phyloP scores from a whole-genome alignment of 2,329 filamentous ascomycete species.

The Calonectria leucothoes region DNA sequence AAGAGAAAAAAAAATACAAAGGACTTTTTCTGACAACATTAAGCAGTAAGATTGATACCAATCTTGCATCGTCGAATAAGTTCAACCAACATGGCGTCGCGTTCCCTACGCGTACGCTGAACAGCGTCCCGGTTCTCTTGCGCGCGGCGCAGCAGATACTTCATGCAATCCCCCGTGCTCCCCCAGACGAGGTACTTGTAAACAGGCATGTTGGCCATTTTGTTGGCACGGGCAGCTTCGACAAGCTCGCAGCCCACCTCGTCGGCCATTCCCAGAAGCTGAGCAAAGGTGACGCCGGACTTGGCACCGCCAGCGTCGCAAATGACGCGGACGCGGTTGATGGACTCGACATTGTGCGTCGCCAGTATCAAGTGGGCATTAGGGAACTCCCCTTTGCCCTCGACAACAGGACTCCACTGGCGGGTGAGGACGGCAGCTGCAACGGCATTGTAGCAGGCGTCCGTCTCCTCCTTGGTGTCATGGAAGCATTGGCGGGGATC shows the following conservation, averaged over 20 bases:
- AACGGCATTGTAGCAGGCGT: conserved; percentile 78
- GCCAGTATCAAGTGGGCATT: conserved; percentile 77
- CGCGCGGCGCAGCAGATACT: conserved; percentile 73
- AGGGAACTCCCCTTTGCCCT: conserved; percentile 61
- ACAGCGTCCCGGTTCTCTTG: conserved; percentile 82
- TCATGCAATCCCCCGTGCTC: conserved; percentile 83
- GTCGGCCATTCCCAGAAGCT: conserved; percentile 96
- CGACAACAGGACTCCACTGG: conserved; percentile 51
- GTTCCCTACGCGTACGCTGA: conserved; percentile 68
- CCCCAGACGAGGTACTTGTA: conserved; percentile 80
- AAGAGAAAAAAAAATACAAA: no score
- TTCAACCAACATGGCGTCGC: conserved; percentile 74
- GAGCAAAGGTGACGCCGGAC: conserved; percentile 62
- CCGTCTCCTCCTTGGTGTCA: conserved; percentile 78
- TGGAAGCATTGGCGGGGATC: conserved; percentile 78
- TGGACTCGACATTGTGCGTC: conserved; percentile 83
- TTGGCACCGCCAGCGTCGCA: conserved; percentile 57
- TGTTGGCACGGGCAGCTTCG: conserved; percentile 46
- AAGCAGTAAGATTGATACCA: conserved; percentile 48
- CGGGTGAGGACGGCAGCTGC: conserved; percentile 74
- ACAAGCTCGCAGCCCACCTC: conserved; percentile 80
- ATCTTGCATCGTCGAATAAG: conserved; percentile 65
- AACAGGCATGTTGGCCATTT: conserved; percentile 63
- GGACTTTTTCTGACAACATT: no score
- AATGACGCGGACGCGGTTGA: conserved; percentile 66